Percentiles rank a stretch among this genome's conserved stretches.
Conservation (phyloP, 2,329 filamentous ascomycete genomes). For the Chrysoporthe deuterocubensis region DNA sequence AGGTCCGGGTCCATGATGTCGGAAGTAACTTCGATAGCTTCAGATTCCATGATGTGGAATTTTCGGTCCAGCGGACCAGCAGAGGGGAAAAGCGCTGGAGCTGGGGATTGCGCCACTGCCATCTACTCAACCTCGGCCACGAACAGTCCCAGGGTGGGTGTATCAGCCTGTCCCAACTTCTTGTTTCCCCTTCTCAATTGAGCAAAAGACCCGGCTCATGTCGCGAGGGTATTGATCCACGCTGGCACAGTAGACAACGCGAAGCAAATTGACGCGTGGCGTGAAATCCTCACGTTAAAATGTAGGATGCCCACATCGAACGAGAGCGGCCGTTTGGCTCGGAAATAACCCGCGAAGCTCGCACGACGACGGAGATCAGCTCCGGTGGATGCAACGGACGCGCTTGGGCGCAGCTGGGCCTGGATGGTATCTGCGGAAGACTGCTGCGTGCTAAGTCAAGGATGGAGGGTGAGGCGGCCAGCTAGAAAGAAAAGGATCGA, state of each 20-base stretch:
- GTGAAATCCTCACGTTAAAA: not conserved
- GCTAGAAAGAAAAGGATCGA: not conserved
- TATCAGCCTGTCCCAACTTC: slow-evolving; percentile 19
- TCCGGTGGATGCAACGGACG: not conserved
- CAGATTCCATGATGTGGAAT: slow-evolving; percentile 7
- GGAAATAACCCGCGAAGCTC: slow-evolving; percentile 13
- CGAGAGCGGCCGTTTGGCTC: slow-evolving; percentile 15
- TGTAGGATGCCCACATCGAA: slow-evolving; percentile 8
- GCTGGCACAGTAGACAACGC: not conserved
- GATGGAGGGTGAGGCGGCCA: not conserved
- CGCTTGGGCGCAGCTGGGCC: not conserved
- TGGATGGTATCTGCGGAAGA: not conserved
- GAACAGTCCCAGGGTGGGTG: not conserved
- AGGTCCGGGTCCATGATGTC: slow-evolving; percentile 20
- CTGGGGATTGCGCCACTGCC: not conserved
- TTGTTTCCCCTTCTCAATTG: slow-evolving; percentile 19
- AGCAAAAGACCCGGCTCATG: slow-evolving; percentile 22
- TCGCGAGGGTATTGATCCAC: slow-evolving; percentile 11
- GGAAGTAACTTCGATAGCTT: slow-evolving; percentile 2
- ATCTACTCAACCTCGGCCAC: slow-evolving; percentile 9
- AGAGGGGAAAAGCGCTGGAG: not conserved
- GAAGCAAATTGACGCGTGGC: not conserved
- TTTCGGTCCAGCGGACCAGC: not conserved
- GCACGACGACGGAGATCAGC: slow-evolving; percentile 2
- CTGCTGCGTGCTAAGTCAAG: not conserved